Evolutionary conservation across 140 eudicot genomes (phyloP).

Genomic region (Stevia rebaudiana): DNA sequence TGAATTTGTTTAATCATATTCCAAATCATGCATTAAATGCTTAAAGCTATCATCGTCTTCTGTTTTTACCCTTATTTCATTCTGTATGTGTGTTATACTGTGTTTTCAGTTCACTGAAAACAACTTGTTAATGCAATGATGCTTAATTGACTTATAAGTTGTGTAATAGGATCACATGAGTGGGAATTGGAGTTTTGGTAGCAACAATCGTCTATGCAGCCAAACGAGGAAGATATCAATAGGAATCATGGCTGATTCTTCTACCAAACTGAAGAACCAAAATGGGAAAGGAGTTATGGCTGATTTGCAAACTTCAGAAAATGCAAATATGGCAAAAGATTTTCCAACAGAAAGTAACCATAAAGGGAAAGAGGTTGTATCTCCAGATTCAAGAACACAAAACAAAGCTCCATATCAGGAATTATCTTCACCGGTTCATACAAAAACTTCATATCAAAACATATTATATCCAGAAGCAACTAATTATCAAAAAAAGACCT

Average conservation of each 20-base stretch:
- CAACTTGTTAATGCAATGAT: neutral
- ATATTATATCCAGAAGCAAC: slow-evolving; percentile 26
- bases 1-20: neutral
- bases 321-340: slow-evolving; percentile 26
- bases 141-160: neutral
- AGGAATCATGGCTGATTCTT: slow-evolving; percentile 54
- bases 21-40: slow-evolving; percentile 4
- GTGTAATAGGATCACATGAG: slow-evolving; percentile 52
- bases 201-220: slow-evolving; percentile 47
- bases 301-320: slow-evolving; percentile 22
- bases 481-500: slow-evolving; percentile 26
- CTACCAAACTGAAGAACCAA: slow-evolving; percentile 26
- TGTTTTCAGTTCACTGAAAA: neutral
- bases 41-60: slow-evolving; percentile 2
- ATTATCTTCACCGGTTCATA: slow-evolving; percentile 41
- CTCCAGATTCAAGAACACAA: slow-evolving; percentile 29
- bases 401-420: slow-evolving; percentile 27
- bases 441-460: slow-evolving; percentile 34
- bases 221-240: slow-evolving; percentile 80
- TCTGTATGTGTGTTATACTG: slow-evolving; percentile 3
- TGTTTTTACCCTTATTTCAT: neutral
- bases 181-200: slow-evolving; percentile 53
- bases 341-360: slow-evolving; percentile 29
- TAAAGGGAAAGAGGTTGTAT: slow-evolving; percentile 16
- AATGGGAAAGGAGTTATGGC: slow-evolving; percentile 21